Evolutionary conservation across 2,329 filamentous ascomycete species (phyloP), one percentile per base, ranked within the genome.

Genomic region (Arthrobotrys sphaeroides): DNA sequence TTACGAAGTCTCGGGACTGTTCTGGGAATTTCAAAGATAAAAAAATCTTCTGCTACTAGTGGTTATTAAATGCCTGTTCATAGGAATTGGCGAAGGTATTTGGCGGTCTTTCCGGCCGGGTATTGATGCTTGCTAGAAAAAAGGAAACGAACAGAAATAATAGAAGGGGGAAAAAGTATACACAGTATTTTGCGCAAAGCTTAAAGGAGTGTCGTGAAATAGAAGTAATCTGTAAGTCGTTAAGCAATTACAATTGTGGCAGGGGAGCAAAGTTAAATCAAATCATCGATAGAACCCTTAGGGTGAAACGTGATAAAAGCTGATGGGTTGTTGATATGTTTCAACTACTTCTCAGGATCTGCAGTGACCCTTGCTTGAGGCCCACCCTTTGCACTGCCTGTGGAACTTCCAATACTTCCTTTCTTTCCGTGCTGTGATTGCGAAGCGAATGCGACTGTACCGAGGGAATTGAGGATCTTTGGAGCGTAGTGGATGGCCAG

Each of bases 401-500:
- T 42, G 20, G 24, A 26, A 45, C 62, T 74, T 49, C 53, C 55
- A 24, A 47, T 43, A 28, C 60, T 68, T 40, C 43, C 64, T 20
- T 67, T 67, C 60, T 66, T 73, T 31, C 45, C 61, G 3, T 10
- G 7, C 6, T 28, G 38, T 20, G 61, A 12, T 16, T 45, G 42
- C 7, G 60, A 51, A 13, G 53, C 7, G 20, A 67, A 67, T 42
- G 70, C 53, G 13, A 31, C 55, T 1, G 51, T 62, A 7, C 70
- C 70, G 12, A 68, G 38, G 31, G 24, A 64, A n/a, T 53, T 62
- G 7, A 72, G 60, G 4, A 77, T 45, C 51, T 77, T 77, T 6
- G 73, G 73, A 12, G 73, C 73, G 18, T 77, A 70, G 43, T 70
- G 66, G 22, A 77, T 67, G 26, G 67, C 73, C 12, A 77, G 22